A percentile compares a stretch with the other conserved stretches of the same genome.
phyloP scores from a whole-genome alignment of 2,329 filamentous ascomycete species.

The Fusarium newnesense region DNA sequence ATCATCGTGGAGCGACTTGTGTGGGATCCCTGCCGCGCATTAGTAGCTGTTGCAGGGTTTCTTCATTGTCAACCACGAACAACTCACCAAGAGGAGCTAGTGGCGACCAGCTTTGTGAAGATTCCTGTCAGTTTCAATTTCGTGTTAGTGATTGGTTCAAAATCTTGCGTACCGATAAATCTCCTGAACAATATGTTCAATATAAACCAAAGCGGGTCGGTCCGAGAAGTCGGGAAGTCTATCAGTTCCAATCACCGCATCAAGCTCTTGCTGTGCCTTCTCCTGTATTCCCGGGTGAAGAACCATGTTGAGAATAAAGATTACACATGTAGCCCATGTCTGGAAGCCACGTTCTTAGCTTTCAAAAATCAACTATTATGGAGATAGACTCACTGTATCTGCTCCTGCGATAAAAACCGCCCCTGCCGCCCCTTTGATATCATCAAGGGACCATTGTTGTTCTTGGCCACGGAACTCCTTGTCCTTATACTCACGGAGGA shows the following conservation, averaged over 20 bases:
- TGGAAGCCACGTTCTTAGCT: slow-evolving; percentile 21
- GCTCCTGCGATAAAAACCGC: slow-evolving; percentile 61
- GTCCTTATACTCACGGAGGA: slow-evolving; percentile 33
- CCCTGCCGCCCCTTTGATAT: slow-evolving; percentile 62
- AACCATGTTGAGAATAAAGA: slow-evolving; percentile 56
- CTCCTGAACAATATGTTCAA: slow-evolving; percentile 59
- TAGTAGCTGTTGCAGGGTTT: slow-evolving; percentile 15
- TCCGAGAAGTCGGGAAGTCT: slow-evolving; percentile 60
- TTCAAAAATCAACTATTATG: slow-evolving; percentile 35
- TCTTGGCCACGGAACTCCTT: slow-evolving; percentile 21
- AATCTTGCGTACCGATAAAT: slow-evolving; percentile 48
- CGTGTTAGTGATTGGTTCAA: neutral
- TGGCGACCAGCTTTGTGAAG: slow-evolving; percentile 50
- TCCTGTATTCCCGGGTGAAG: slow-evolving; percentile 56
- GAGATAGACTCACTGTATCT: slow-evolving; percentile 50
- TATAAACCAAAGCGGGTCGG: slow-evolving; percentile 53
- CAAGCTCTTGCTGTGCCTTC: slow-evolving; percentile 59
- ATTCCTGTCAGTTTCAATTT: neutral
- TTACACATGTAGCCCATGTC: slow-evolving; percentile 48
- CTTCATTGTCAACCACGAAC: neutral
- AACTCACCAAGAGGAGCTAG: slow-evolving; percentile 56
- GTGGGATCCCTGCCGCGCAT: slow-evolving; percentile 57
- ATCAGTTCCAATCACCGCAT: slow-evolving; percentile 53
- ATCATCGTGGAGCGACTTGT: slow-evolving; percentile 65
- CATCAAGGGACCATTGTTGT: slow-evolving; percentile 49